Evolutionary conservation across 75 land plant genomes (phyloP).

Genomic region (Chamaecyparis obtusa): DNA sequence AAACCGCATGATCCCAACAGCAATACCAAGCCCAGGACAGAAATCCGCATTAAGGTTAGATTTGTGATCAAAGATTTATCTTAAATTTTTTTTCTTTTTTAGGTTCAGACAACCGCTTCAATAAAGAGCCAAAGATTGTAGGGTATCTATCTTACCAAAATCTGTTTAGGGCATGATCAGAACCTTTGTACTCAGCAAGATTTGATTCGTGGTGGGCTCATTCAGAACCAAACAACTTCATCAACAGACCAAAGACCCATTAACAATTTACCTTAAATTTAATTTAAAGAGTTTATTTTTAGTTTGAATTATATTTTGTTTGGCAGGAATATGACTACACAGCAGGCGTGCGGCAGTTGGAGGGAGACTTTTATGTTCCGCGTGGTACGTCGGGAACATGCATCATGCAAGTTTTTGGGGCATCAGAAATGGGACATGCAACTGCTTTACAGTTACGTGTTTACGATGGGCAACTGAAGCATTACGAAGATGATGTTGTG

Average conservation of each 20-base stretch:
- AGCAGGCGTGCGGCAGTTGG: constrained; percentile 40
- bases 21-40: constrained; percentile 26
- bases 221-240: no score
- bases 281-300: no score
- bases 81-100: no score
- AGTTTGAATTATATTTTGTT: background rate
- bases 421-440: constrained; percentile 6
- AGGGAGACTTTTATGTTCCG: constrained; percentile 35
- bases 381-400: constrained; percentile 26
- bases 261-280: no score
- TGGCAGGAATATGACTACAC: constrained; percentile 31
- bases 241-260: no score
- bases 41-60: constrained; percentile 20
- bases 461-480: constrained; percentile 26
- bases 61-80: background rate
- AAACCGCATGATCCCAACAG: constrained; percentile 16
- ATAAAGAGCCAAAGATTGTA: no score
- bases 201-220: no score
- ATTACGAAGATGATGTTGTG: constrained; percentile 13
- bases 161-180: no score
- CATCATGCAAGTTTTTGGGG: constrained; percentile 31
- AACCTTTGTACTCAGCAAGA: no score
- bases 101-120: no score
- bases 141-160: no score
- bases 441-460: constrained; percentile 26